Evolutionary conservation across 1,284 basidiomycete species (phyloP), one percentile per base, ranked within the genome.

Genomic region (Moesziomyces sp.): DNA sequence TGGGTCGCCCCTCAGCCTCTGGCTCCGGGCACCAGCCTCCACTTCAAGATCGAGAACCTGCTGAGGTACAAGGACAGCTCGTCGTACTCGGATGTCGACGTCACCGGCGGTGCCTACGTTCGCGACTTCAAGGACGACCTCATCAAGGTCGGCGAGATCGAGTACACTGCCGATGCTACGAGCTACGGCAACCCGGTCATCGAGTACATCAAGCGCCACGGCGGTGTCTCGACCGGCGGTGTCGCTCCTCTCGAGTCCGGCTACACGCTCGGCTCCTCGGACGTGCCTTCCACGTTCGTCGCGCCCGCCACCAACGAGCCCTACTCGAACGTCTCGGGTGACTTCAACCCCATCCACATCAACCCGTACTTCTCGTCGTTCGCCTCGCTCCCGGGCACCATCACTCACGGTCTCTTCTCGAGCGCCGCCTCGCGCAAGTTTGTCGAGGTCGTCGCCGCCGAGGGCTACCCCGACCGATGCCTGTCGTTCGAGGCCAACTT

Each of bases 301-400:
- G 79, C 79, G 30, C 85, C 95, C 18, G 87, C 92, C 45, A 93
- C 93, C 57, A 98, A 99, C 85, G 87, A 97, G 86, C 91, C 94
- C 5, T 98, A 98, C 87, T 97, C 94, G 6, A 91, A 91, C 85
- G 90, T 95, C 63, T 98, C 96, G 3, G 95, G 96, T 50, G 97
- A 99, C 86, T 98, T 93, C 88, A 98, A 89, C 85, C 92, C 93
- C n/a, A 97, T 99, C 77, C 97, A 99, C 85, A 88, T 97, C 86
- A 98, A 99, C 86, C 97, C 96, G 0, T 98, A 98, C 88, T 98
- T 99, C 87, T 90, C 96, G 28, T 91, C 94, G 84, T 94, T 93
- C 78, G 95, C 96, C 16, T 89, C 91, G 21, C 90, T 99, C 23
- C 96, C 95, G 30, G 92, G 93, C 16, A 98, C 97, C 19, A 99